Conservation (phyloP, 306 rosid species). For the Astragalus glycyphyllos region DNA sequence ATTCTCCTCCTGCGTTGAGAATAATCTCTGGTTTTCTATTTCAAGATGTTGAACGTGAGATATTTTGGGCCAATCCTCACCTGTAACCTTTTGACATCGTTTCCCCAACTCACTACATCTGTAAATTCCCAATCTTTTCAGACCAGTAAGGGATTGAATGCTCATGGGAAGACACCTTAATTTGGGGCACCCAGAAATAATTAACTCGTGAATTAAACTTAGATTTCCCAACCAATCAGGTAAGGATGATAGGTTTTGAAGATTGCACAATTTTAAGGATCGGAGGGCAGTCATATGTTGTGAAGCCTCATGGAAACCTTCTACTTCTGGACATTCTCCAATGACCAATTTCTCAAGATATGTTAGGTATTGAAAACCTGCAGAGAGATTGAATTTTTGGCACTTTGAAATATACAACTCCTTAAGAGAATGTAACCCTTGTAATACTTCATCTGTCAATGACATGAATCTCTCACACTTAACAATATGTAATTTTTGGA, state of each 20-base stretch:
- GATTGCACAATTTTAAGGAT: background rate
- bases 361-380: conserved; percentile 28
- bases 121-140: background rate
- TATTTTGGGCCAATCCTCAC: conserved; percentile 37
- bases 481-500: background rate
- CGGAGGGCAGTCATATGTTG: conserved; percentile 18
- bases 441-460: conserved; percentile 17
- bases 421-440: background rate
- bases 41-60: conserved; percentile 7
- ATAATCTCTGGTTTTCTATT: background rate
- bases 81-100: conserved; percentile 6
- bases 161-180: conserved; percentile 21
- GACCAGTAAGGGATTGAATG: conserved; percentile 13
- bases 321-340: background rate
- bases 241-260: conserved; percentile 26
- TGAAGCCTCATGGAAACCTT: conserved; percentile 22
- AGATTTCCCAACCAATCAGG: conserved; percentile 40
- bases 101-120: conserved; percentile 14
- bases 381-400: background rate
- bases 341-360: background rate
- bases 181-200: background rate
- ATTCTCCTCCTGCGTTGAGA: no score
- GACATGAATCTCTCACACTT: background rate
- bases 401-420: rapidly evolving
- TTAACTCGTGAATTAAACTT: background rate